A percentile compares a stretch with the other conserved stretches of the same genome.
Conservation (phyloP, 2,329 filamentous ascomycete species). For the Ampelomyces quisqualis region DNA sequence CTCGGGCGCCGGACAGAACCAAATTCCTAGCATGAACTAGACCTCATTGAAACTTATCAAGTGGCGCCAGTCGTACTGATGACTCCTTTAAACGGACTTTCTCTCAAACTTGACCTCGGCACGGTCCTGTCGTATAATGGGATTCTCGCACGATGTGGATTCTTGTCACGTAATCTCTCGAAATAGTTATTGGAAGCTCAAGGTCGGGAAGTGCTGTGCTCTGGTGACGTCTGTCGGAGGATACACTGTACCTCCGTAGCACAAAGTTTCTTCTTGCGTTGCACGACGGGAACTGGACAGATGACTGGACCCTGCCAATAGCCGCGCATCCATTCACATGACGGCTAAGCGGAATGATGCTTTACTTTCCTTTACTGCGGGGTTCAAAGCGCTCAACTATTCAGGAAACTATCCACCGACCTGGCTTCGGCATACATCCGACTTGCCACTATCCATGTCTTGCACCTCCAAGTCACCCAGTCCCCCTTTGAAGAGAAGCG, state of each 20-base stretch:
- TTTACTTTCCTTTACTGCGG: neutral
- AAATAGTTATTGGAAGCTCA: neutral
- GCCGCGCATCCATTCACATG: neutral
- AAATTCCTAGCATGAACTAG: neutral
- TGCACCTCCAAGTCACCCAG: neutral
- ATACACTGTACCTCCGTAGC: too few species aligned
- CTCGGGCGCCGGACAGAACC: neutral
- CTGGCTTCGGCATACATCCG: neutral
- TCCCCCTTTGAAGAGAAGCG: neutral
- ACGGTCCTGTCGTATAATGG: neutral
- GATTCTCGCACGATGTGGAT: neutral
- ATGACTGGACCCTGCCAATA: conserved; percentile 1
- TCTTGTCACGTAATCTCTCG: neutral
- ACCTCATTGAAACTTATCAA: neutral
- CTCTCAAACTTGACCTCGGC: neutral
- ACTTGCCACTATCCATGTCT: neutral
- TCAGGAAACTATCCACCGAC: neutral
- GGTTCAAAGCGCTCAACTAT: neutral
- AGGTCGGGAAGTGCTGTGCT: neutral
- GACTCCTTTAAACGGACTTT: neutral
- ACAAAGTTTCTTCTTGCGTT: neutral
- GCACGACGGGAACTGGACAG: neutral
- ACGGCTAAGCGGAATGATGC: neutral
- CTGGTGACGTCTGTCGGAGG: neutral
- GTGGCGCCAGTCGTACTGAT: neutral